Conservation (phyloP, 2,329 filamentous ascomycete species). For the Penicillium brasilianum region DNA sequence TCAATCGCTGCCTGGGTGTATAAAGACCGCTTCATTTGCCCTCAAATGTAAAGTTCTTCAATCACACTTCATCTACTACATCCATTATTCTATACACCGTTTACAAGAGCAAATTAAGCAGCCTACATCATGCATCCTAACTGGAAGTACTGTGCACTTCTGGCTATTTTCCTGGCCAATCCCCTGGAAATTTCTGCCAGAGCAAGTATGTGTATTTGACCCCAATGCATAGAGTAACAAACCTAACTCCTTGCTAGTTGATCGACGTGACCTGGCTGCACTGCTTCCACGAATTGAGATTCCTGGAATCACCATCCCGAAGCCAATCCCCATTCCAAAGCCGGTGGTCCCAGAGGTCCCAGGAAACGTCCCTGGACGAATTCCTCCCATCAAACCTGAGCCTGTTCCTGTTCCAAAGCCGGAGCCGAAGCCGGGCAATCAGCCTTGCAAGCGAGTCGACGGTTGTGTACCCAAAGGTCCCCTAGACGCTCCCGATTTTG, state of each 20-base stretch:
- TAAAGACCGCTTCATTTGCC: not conserved
- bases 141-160: not conserved
- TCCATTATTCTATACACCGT: not conserved
- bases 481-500: not conserved
- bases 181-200: not conserved
- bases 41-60: not conserved
- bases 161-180: not conserved
- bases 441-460: not conserved
- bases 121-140: not conserved
- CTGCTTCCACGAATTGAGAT: not conserved
- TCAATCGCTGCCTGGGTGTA: not conserved
- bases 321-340: not conserved
- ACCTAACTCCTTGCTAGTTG: not conserved
- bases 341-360: not conserved
- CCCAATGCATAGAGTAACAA: not conserved
- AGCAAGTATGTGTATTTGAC: not conserved
- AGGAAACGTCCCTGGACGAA: not conserved
- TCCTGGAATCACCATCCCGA: not conserved
- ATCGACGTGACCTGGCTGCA: not conserved
- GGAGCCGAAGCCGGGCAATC: not conserved
- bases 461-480: not conserved
- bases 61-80: not conserved
- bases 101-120: not conserved
- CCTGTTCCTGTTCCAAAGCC: not conserved
- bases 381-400: not conserved